Conservation (phyloP, 2,329 filamentous ascomycete species). For the Fusarium xyrophilum region DNA sequence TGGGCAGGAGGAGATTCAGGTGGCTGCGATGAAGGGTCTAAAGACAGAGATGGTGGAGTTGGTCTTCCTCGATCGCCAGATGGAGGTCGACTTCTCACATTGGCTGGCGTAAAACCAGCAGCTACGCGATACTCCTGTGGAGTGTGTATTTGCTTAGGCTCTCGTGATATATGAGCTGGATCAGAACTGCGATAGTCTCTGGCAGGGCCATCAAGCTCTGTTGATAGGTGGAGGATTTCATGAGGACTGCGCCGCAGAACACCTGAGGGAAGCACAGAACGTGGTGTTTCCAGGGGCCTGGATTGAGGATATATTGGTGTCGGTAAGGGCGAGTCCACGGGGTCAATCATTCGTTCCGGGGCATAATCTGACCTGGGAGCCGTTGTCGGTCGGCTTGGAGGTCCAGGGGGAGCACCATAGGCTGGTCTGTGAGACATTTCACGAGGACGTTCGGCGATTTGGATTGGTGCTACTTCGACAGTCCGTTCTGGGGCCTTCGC, state of each 20-base stretch:
- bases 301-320: conserved; percentile 10
- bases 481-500: conserved; percentile 3
- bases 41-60: conserved; percentile 41
- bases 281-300: conserved; percentile 13
- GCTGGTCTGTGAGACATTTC: conserved; percentile 2
- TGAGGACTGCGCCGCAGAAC: conserved; percentile 15
- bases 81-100: conserved; percentile 39
- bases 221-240: conserved; percentile 33
- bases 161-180: conserved; percentile 21
- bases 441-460: background rate
- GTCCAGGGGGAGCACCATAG: background rate
- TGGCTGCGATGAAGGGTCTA: conserved; percentile 40
- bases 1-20: conserved; percentile 16
- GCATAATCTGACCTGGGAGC: conserved; percentile 22
- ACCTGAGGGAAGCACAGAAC: conserved; percentile 22
- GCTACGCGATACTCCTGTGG: conserved; percentile 39
- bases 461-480: conserved; percentile 7
- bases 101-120: conserved; percentile 45
- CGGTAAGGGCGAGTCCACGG: conserved; percentile 14
- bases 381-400: conserved; percentile 7
- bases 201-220: conserved; percentile 27
- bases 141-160: conserved; percentile 40
- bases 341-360: conserved; percentile 30
- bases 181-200: conserved; percentile 26
- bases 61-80: conserved; percentile 40